phyloP scores from a whole-genome alignment of 2,329 filamentous ascomycete species.

The Byssochlamys sp. region DNA sequence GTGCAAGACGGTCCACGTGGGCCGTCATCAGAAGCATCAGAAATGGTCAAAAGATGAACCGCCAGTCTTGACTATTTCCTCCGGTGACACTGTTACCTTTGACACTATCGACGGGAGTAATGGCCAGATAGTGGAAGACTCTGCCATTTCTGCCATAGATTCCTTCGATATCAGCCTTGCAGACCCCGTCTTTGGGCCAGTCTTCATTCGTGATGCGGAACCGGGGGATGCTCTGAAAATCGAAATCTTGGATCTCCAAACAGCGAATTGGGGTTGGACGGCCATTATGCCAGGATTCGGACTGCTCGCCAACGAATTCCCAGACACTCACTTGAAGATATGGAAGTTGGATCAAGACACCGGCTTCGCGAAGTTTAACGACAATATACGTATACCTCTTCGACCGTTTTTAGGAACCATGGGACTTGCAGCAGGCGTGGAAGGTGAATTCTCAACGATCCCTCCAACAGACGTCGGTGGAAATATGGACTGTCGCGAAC shows the following conservation, averaged over 20 bases:
- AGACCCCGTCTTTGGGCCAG: constrained; percentile 45
- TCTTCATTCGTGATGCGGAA: constrained; percentile 40
- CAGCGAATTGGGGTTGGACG: constrained; percentile 45
- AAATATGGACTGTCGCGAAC: constrained; percentile 47
- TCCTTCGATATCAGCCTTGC: constrained; percentile 34
- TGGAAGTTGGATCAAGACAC: constrained; percentile 37
- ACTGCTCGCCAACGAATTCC: constrained; percentile 41
- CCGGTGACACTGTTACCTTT: constrained; percentile 41
- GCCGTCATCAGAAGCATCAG: constrained; percentile 31
- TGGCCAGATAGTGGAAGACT: constrained; percentile 40
- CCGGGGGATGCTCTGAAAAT: constrained; percentile 46
- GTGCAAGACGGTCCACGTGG: constrained; percentile 24
- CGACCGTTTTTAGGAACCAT: constrained; percentile 46
- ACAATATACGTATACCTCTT: constrained; percentile 41
- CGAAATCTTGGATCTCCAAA: constrained; percentile 39
- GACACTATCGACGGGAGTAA: constrained; percentile 43
- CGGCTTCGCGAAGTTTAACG: constrained; percentile 38
- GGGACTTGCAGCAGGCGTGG: constrained; percentile 40
- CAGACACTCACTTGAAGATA: constrained; percentile 38
- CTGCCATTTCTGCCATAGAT: constrained; percentile 31
- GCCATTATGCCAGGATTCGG: constrained; percentile 45
- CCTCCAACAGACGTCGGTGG: constrained; percentile 45
- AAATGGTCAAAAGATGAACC: constrained; percentile 42
- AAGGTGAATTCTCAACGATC: constrained; percentile 41
- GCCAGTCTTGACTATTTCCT: constrained; percentile 40